Percentiles rank a stretch among this genome's conserved stretches.
These are phyloP conservation scores for Diospyros kaki DNA, from an alignment of 148 eudicot species.

Conservation along the genomic window DNA sequence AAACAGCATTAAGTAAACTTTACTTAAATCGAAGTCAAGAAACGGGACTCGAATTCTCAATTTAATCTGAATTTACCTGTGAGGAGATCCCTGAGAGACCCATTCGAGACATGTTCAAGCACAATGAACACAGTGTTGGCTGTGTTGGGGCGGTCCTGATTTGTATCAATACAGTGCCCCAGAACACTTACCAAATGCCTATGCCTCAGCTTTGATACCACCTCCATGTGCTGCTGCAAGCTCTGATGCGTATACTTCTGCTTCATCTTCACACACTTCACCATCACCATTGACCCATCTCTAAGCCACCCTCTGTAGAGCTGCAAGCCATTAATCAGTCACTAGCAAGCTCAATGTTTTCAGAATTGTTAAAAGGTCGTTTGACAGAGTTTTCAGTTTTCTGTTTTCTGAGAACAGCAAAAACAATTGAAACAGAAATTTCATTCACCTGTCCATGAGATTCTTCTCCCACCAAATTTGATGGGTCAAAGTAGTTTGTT, in stretches of 20 bases:
- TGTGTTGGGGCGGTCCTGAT: conserved; percentile 52
- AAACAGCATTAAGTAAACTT: background rate
- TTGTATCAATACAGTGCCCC: conserved; percentile 74
- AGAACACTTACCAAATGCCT: conserved; percentile 75
- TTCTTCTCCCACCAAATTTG: conserved; percentile 58
- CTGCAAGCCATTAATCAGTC: conserved; percentile 26
- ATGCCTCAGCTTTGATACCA: conserved; percentile 72
- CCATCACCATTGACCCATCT: conserved; percentile 60
- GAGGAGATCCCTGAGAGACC: conserved; percentile 75
- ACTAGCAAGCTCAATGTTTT: background rate
- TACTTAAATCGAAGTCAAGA: too few species aligned
- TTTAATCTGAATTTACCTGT: conserved; percentile 34
- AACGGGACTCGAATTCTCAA: too few species aligned
- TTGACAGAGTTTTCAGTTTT: background rate
- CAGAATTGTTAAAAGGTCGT: too few species aligned
- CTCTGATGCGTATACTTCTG: conserved; percentile 72
- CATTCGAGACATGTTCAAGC: conserved; percentile 65
- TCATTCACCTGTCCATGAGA: conserved; percentile 67
- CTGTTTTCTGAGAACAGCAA: background rate
- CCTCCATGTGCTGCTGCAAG: conserved; percentile 69
- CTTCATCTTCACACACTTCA: conserved; percentile 63
- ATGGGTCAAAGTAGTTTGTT: conserved; percentile 67
- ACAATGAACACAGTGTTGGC: conserved; percentile 64
- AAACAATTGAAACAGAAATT: background rate
- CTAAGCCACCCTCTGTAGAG: conserved; percentile 66